phyloP scores from a whole-genome alignment of 352 stramenopile genomes.

The Globisporangium solare region DNA sequence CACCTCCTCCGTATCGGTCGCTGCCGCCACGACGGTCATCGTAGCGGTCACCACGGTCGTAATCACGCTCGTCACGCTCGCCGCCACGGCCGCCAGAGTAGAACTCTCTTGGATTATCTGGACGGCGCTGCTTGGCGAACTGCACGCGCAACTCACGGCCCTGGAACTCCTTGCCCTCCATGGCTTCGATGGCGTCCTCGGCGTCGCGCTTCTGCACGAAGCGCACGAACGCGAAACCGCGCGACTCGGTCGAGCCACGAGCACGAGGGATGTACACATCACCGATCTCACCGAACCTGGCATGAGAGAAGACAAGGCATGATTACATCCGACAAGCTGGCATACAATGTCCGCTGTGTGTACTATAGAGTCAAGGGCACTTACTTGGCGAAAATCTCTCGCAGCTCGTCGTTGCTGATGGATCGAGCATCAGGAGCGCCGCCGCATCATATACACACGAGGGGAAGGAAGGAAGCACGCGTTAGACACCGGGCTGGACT shows the following conservation, averaged over 20 bases:
- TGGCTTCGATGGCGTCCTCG: slow-evolving; percentile 79
- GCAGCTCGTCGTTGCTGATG: slow-evolving; percentile 43
- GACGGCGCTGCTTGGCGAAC: slow-evolving; percentile 72
- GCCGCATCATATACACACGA: background rate
- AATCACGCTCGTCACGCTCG: slow-evolving; percentile 14
- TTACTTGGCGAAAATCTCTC: slow-evolving; percentile 68
- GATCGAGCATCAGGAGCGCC: background rate
- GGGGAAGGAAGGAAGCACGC: slow-evolving; percentile 1
- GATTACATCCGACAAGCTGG: background rate
- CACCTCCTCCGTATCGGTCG: slow-evolving; percentile 22
- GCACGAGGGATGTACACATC: slow-evolving; percentile 83
- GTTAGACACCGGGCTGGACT: background rate
- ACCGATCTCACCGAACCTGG: slow-evolving; percentile 63
- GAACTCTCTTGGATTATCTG: slow-evolving; percentile 73
- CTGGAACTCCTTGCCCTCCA: slow-evolving; percentile 72
- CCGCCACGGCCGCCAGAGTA: slow-evolving; percentile 30
- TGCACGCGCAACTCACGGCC: slow-evolving; percentile 68
- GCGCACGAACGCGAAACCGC: slow-evolving; percentile 84
- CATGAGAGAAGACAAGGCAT: background rate
- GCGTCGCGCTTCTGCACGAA: slow-evolving; percentile 87
- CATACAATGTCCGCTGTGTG: slow-evolving; percentile 1
- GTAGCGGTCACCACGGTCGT: slow-evolving; percentile 15
- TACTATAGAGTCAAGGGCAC: slow-evolving; percentile 22
- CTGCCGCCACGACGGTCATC: slow-evolving; percentile 24
- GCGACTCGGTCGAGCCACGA: slow-evolving; percentile 69